phyloP scores from a whole-genome alignment of 2,329 filamentous ascomycete genomes.

The Bipolaris cookei region DNA sequence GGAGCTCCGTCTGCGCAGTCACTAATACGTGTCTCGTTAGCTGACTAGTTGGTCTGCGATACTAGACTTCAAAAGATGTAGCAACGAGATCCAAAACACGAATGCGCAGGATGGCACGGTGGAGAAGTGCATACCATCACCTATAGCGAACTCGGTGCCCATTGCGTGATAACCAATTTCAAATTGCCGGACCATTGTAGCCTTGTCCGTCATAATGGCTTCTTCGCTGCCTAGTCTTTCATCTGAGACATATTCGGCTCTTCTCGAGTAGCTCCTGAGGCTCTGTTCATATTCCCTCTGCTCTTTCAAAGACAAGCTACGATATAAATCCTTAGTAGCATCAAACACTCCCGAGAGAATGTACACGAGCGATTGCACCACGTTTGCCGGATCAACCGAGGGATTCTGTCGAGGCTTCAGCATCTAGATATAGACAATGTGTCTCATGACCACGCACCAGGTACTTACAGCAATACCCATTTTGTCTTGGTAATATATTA shows the following conservation, averaged over 20 bases:
- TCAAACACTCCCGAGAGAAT: constrained; percentile 45
- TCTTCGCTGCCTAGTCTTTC: constrained; percentile 34
- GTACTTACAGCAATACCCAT: constrained; percentile 39
- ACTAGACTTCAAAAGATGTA: not conserved
- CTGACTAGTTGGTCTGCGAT: not conserved
- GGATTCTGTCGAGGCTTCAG: constrained; percentile 31
- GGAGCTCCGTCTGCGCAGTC: constrained; percentile 40
- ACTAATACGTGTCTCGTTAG: constrained; percentile 25
- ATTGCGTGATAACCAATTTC: constrained; percentile 40
- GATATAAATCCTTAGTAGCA: constrained; percentile 42
- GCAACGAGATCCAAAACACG: not conserved
- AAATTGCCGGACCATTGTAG: constrained; percentile 39
- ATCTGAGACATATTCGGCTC: constrained; percentile 39
- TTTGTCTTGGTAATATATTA: not conserved
- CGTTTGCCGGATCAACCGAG: constrained; percentile 33
- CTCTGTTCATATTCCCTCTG: constrained; percentile 41
- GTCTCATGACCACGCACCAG: not conserved
- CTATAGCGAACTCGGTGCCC: constrained; percentile 39
- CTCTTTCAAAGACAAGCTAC: constrained; percentile 41
- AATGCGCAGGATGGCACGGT: not conserved
- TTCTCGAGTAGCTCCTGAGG: constrained; percentile 36
- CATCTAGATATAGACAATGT: not conserved
- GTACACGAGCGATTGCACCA: constrained; percentile 42
- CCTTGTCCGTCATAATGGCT: constrained; percentile 41
- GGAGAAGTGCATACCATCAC: constrained; percentile 37